A percentile compares a stretch with the other conserved stretches of the same genome.
Conservation (phyloP, 2,329 filamentous ascomycete genomes). For the Alternaria panax region DNA sequence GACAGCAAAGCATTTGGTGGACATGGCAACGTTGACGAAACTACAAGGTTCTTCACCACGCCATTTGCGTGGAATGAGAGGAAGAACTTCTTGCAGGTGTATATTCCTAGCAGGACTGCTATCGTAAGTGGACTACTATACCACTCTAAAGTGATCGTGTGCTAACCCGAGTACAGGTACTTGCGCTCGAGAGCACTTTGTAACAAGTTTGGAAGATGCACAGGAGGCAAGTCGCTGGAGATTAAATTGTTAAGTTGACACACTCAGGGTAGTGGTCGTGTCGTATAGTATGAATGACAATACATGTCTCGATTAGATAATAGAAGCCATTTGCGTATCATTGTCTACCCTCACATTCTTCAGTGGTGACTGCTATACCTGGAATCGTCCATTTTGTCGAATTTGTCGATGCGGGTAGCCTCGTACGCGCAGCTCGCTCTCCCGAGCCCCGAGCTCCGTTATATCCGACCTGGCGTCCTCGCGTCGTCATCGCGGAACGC, state of each 20-base stretch:
- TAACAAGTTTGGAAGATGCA: constrained; percentile 9
- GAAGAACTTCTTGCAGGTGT: constrained; percentile 91
- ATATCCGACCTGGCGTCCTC: constrained; percentile 5
- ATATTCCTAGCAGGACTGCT: constrained; percentile 83
- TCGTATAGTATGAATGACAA: neutral
- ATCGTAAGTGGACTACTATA: constrained; percentile 62
- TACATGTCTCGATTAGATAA: neutral
- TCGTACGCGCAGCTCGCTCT: neutral
- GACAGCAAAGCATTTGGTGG: constrained; percentile 83
- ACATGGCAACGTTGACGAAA: constrained; percentile 75
- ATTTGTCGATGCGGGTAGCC: neutral
- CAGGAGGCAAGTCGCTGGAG: neutral
- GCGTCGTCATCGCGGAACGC: constrained; percentile 11
- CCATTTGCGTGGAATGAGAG: constrained; percentile 88
- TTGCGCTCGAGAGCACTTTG: constrained; percentile 41
- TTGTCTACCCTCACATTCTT: neutral
- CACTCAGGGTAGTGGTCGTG: neutral
- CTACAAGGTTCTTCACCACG: constrained; percentile 91
- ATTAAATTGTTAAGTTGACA: neutral
- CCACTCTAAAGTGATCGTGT: neutral
- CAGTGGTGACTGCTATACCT: neutral
- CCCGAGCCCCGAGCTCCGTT: neutral
- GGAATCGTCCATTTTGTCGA: neutral
- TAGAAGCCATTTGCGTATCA: neutral
- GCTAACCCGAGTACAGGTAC: constrained; percentile 12